These are phyloP conservation scores for Paraconiothyrium sp. DNA, from an alignment of 2,329 filamentous ascomycete species.

Conservation along the genomic window DNA sequence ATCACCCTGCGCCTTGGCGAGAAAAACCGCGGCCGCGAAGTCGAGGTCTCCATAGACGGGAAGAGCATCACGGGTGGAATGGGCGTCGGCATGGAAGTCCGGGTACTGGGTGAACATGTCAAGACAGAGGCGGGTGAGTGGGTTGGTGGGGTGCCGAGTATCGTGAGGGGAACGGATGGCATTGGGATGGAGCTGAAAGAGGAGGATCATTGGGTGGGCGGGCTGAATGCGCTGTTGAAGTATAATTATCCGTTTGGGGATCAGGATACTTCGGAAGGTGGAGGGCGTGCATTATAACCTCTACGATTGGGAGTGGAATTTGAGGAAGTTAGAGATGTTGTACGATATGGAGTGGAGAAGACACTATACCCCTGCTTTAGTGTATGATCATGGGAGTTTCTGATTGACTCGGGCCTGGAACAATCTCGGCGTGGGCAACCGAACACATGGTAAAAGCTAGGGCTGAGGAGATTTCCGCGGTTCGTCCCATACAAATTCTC, in stretches of 20 bases:
- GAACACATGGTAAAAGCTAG: background rate
- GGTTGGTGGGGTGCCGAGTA: constrained; percentile 88
- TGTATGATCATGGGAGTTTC: background rate
- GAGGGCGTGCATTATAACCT: background rate
- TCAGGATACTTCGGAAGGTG: constrained; percentile 34
- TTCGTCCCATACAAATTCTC: background rate
- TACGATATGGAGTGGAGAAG: constrained; percentile 5
- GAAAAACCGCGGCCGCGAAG: constrained; percentile 58
- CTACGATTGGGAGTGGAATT: background rate
- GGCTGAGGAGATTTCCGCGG: background rate
- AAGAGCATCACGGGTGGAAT: constrained; percentile 55
- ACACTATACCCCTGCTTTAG: constrained; percentile 8
- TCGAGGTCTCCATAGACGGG: constrained; percentile 62
- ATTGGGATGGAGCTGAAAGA: constrained; percentile 53
- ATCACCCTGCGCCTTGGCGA: constrained; percentile 84
- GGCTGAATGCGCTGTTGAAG: constrained; percentile 90
- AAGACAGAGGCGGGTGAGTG: constrained; percentile 56
- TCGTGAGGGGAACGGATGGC: constrained; percentile 70
- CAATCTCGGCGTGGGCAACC: background rate
- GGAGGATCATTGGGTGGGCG: constrained; percentile 96
- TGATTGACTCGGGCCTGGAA: background rate
- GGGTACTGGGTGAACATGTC: constrained; percentile 87
- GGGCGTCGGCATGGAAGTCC: constrained; percentile 71
- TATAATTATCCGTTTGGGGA: constrained; percentile 97
- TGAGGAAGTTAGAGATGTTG: background rate